A percentile compares a stretch with the other conserved stretches of the same genome.
Evolutionary conservation across 495 filamentous ascomycete species (phyloP).

Genomic region (Penicillium dipodomyicola): DNA sequence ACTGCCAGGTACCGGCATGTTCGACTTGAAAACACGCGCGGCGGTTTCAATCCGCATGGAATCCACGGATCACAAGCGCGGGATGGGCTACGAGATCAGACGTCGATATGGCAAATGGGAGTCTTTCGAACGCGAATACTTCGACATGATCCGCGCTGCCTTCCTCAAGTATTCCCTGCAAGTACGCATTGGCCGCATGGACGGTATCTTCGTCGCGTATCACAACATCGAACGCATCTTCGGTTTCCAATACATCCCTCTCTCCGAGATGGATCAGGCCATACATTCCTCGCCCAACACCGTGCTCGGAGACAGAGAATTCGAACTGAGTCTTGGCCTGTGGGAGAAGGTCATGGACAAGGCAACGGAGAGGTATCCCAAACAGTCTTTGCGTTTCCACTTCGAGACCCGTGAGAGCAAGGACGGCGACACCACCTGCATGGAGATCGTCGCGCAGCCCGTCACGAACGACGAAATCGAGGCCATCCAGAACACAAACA

Average conservation of each 20-base stretch:
- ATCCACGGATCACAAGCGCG: constrained; percentile 63
- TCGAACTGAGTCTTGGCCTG: constrained; percentile 71
- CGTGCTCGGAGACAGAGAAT: constrained; percentile 79
- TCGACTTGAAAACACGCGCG: constrained; percentile 93
- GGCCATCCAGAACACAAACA: constrained; percentile 65
- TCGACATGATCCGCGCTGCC: constrained; percentile 91
- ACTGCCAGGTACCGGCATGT: constrained; percentile 89
- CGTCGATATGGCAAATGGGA: constrained; percentile 70
- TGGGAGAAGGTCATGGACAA: constrained; percentile 75
- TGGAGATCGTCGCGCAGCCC: constrained; percentile 89
- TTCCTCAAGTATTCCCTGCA: constrained; percentile 98
- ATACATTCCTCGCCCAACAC: constrained; percentile 70
- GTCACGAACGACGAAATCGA: constrained; percentile 69
- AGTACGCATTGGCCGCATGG: constrained; percentile 95
- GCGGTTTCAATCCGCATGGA: constrained; percentile 91
- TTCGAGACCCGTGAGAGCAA: constrained; percentile 70
- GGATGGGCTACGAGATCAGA: constrained; percentile 84
- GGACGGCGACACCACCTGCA: constrained; percentile 57
- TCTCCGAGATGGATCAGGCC: constrained; percentile 81
- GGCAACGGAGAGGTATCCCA: constrained; percentile 68
- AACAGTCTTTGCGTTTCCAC: constrained; percentile 71
- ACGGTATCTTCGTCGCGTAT: constrained; percentile 97
- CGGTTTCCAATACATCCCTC: constrained; percentile 90
- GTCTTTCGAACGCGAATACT: constrained; percentile 93
- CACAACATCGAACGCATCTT: constrained; percentile 96